Percentiles rank a stretch among this genome's conserved stretches.
phyloP scores from a whole-genome alignment of 2,329 filamentous ascomycete species.

The Aureobasidium sp. region DNA sequence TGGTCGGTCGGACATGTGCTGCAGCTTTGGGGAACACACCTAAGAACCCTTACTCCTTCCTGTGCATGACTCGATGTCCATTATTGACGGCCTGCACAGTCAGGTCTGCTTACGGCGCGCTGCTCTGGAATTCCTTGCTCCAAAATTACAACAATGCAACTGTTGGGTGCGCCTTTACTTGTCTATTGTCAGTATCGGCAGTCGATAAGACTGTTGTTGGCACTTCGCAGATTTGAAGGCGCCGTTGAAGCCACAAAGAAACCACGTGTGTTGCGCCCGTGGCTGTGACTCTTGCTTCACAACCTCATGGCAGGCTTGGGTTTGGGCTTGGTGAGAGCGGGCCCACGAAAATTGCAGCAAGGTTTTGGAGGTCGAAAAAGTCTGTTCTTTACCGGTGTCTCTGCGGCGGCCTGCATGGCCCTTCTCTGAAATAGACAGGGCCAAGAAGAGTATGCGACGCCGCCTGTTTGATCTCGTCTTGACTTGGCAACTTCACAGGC shows the following conservation, averaged over 20 bases:
- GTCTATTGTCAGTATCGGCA: slow-evolving; percentile 4
- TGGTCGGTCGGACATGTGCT: background rate
- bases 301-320: slow-evolving; percentile 2
- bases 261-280: slow-evolving; percentile 2
- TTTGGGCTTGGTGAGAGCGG: background rate
- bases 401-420: slow-evolving; percentile 4
- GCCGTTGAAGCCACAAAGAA: slow-evolving; percentile 6
- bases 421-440: background rate
- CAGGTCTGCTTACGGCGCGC: background rate
- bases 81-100: slow-evolving; percentile 1
- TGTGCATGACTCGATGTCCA: slow-evolving; percentile 1
- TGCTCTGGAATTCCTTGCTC: background rate
- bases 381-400: slow-evolving; percentile 7
- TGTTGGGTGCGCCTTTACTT: background rate
- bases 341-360: background rate
- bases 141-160: background rate
- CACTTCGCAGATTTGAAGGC: background rate
- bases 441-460: background rate
- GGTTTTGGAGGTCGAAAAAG: slow-evolving; percentile 9
- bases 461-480: background rate
- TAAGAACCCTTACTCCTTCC: background rate
- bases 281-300: slow-evolving; percentile 5
- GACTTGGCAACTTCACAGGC: background rate
- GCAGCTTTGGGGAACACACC: background rate
- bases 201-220: slow-evolving; percentile 13